A percentile compares a stretch with the other conserved stretches of the same genome.
Conservation (phyloP, 306 rosid genomes). For the Phaseolus lunatus region DNA sequence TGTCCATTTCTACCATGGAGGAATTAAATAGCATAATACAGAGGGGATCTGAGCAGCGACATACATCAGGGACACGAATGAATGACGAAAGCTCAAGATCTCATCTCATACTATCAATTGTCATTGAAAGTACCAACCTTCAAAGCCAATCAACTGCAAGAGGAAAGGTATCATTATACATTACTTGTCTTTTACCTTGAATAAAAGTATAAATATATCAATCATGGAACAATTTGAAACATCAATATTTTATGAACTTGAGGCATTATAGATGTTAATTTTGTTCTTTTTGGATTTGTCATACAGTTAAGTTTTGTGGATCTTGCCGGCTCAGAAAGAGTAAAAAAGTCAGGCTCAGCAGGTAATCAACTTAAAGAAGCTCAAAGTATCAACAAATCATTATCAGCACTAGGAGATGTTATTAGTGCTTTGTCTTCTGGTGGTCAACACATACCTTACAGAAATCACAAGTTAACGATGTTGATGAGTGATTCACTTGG, state of each 20-base stretch:
- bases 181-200: neutral
- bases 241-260: neutral
- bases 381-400: slow-evolving; percentile 95
- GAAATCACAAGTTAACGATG: slow-evolving; percentile 96
- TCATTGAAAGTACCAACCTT: slow-evolving; percentile 88
- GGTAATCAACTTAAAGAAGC: slow-evolving; percentile 96
- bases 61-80: slow-evolving; percentile 88
- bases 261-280: slow-evolving; percentile 21
- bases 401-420: slow-evolving; percentile 96
- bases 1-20: slow-evolving; percentile 73
- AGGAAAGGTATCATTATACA: slow-evolving; percentile 78
- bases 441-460: slow-evolving; percentile 90
- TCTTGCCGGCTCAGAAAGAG: slow-evolving; percentile 96
- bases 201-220: neutral
- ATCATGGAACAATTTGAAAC: slow-evolving; percentile 14
- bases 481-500: slow-evolving; percentile 98
- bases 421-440: slow-evolving; percentile 86
- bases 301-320: slow-evolving; percentile 94
- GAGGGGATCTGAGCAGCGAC: slow-evolving; percentile 81
- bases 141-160: slow-evolving; percentile 90
- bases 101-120: slow-evolving; percentile 81
- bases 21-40: slow-evolving; percentile 77
- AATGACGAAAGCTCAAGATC: slow-evolving; percentile 96
- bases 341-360: slow-evolving; percentile 90
- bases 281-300: slow-evolving; percentile 34